Evolutionary conservation across 148 eudicot species (phyloP), one percentile per base, ranked within the genome.

Genomic region (Tetragonia tetragonoides): DNA sequence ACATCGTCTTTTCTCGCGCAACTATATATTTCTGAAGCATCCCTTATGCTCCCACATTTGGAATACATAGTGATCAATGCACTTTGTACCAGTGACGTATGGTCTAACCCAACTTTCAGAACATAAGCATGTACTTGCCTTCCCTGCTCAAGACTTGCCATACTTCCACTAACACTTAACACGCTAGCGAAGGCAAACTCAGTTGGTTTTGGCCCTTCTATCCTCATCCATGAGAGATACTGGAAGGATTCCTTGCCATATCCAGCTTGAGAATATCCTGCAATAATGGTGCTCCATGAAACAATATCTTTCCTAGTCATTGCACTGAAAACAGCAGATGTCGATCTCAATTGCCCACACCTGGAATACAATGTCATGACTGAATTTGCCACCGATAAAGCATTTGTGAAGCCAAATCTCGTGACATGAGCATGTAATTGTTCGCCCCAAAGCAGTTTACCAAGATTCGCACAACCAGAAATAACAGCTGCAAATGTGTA

Each of bases 81-180:
- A 81, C 98, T 92, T 42, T 75, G 85, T 42, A 86, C 75, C 86
- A 91, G 82, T 60, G 91, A 70, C 37, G 79, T 86, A 62, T 87
- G 81, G 56, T 90, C 94, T 70, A 93, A 81, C 69, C 98, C 97
- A 73, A 88, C 79, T 17, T 81, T 83, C 37, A 92, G 57, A 65
- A 86, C 87, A 81, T 90, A 84, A 82, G 92, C 93, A 79, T 94
- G 98, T 23, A 94, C 81, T 82, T 90, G 91, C 82, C 81, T 90
- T 14, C 98, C 98, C 78, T 92, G 93, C 78, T 94, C 95, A 17
- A 94, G 93, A 80, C 89, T 86, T 49, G 93, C 95, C 91, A 88
- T 86, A 81, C 75, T 83, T 78, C 95, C 98, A 75, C 90, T 85
- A 9, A 82, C 91, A 77, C 98, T 94, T 63, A 94, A 69, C 71